Evolutionary conservation across 305 asterid species (phyloP), one percentile per base, ranked within the genome.

Genomic region (Fraxinus albicans): DNA sequence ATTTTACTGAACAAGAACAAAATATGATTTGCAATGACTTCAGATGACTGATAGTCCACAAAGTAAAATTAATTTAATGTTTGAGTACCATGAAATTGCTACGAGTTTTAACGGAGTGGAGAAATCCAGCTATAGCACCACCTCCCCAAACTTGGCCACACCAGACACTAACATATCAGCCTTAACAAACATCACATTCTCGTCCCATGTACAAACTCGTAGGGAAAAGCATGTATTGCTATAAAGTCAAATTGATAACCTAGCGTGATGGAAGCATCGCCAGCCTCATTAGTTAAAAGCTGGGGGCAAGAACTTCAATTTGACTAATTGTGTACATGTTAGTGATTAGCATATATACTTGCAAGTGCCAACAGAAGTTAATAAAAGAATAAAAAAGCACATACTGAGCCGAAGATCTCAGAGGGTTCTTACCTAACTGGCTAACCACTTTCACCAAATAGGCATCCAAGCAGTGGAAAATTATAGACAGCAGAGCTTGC

Each of bases 391-490:
- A 29, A 69, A 29, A 67, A 69, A 69, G 3, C 21, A 23, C 19
- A 77, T 10, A 73, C 76, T 44, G 70, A 81, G 69, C 42, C 50
- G 27, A 36, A 42, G 73, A 67, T 17, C 25, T 80, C 70, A 72
- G 55, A 78, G 73, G 50, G 80, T 76, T 73, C 86, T 79, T 91
- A 94, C 99, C 98, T 82, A 93, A 91, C 85, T 91, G 97, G 90
- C 88, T 88, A 79, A 83, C 87, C 87, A 94, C 86, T 89, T 93
- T 96, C 75, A 67, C 83, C 86, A 96, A 87, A 91, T 96, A 96
- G 86, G 97, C 86, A 87, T 96, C 98, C 90, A 96, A 81, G 76
- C 97, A 91, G 88, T 94, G 98, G 87, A 96, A 93, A 82, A 96
- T 89, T 78, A 93, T 84, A 84, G 98, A 96, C 77, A 94, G 89